phyloP scores from a whole-genome alignment of 2,329 filamentous ascomycete genomes.

The Tolypocladium ophioglossoides region DNA sequence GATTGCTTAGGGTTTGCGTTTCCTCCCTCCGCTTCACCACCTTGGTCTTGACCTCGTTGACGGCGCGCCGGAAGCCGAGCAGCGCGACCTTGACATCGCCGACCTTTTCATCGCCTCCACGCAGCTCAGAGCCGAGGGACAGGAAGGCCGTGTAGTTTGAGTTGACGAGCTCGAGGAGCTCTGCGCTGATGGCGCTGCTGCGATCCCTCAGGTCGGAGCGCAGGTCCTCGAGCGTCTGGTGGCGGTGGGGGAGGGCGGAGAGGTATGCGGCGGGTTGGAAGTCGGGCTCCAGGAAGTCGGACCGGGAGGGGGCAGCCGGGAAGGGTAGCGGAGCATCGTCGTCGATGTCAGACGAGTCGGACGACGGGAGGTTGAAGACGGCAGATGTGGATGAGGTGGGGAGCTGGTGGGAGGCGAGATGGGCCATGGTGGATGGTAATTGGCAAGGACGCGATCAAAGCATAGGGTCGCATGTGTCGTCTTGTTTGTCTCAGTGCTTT shows the following conservation, averaged over 20 bases:
- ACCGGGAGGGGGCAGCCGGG: slow-evolving; percentile 70
- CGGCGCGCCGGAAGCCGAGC: slow-evolving; percentile 72
- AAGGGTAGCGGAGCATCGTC: slow-evolving; percentile 74
- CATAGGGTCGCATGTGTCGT: neutral
- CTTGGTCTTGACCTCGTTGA: slow-evolving; percentile 59
- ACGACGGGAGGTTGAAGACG: slow-evolving; percentile 4
- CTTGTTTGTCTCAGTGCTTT: neutral
- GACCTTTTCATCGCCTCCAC: slow-evolving; percentile 82
- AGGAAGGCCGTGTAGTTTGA: slow-evolving; percentile 90
- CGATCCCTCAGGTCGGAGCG: slow-evolving; percentile 76
- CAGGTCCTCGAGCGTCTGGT: slow-evolving; percentile 92
- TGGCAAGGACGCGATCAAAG: neutral
- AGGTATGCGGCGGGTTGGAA: slow-evolving; percentile 81
- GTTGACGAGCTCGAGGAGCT: slow-evolving; percentile 91
- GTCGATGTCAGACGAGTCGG: slow-evolving; percentile 21
- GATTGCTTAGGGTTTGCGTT: slow-evolving; percentile 49
- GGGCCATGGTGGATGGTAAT: slow-evolving; percentile 13
- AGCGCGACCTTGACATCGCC: slow-evolving; percentile 84
- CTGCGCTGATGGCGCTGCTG: slow-evolving; percentile 67
- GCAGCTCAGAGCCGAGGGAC: slow-evolving; percentile 67
- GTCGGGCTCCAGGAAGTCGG: slow-evolving; percentile 65
- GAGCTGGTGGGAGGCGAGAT: slow-evolving; percentile 17
- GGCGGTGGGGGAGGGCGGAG: slow-evolving; percentile 67
- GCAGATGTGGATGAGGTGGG: slow-evolving; percentile 6
- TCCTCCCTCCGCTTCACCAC: slow-evolving; percentile 56